Percentiles rank a stretch among this genome's conserved stretches.
These are phyloP conservation scores for Hericium coralloides DNA, from an alignment of 768 basidiomycete genomes.

Conservation along the genomic window DNA sequence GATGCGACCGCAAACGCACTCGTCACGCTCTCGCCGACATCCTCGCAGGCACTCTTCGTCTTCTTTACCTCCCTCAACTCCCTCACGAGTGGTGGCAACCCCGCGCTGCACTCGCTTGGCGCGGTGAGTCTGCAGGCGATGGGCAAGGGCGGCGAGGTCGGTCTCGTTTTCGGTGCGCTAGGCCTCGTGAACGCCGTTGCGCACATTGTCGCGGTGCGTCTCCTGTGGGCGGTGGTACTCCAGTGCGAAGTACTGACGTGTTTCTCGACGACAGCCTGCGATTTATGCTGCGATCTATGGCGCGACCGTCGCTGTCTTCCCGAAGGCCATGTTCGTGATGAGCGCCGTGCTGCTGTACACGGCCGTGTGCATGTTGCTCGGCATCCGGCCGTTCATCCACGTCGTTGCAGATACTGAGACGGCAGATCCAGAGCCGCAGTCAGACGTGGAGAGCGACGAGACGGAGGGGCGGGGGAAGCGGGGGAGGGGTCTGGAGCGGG, in stretches of 20 bases:
- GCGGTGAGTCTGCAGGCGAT: conserved; percentile 15
- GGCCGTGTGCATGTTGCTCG: conserved; percentile 6
- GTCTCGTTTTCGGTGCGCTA: conserved; percentile 14
- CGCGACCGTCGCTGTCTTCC: conserved; percentile 9
- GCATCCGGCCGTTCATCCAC: conserved; percentile 13
- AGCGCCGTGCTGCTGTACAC: conserved; percentile 11
- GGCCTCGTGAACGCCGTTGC: conserved; percentile 12
- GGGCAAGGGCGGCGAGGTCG: conserved; percentile 14
- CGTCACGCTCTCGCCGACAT: conserved; percentile 10
- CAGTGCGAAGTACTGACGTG: neutral
- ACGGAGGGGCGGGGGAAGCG: neutral
- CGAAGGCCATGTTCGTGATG: conserved; percentile 13
- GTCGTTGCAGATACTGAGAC: conserved; percentile 1
- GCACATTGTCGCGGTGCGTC: conserved; percentile 13
- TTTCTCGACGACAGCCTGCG: conserved; percentile 6
- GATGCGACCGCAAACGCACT: conserved; percentile 14
- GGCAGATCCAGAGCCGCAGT: neutral
- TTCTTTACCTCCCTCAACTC: conserved; percentile 13
- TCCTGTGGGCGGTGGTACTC: no score
- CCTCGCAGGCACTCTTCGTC: conserved; percentile 16
- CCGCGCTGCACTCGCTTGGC: conserved; percentile 14
- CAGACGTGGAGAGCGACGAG: neutral
- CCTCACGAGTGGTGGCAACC: conserved; percentile 13
- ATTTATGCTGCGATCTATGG: conserved; percentile 13
- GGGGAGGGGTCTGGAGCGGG: neutral